phyloP scores from a whole-genome alignment of 169 alveolate genomes.

The Miamiensis avidus region DNA sequence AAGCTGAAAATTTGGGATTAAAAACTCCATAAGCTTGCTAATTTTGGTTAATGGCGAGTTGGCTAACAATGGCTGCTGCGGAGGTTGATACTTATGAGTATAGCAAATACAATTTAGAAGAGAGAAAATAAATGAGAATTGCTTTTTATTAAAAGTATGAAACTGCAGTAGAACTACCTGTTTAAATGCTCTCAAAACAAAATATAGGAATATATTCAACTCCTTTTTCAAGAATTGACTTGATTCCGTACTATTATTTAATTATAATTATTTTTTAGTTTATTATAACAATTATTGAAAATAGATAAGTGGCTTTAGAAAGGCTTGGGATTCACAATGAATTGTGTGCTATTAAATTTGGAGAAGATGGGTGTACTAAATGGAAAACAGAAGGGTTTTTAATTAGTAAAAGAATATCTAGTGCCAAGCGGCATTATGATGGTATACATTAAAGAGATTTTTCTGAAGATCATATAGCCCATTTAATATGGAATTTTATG shows the following conservation, averaged over 20 bases:
- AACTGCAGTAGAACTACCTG: not conserved
- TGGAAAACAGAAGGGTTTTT: not conserved
- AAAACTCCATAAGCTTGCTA: not conserved
- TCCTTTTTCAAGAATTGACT: not conserved
- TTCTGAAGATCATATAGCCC: not conserved
- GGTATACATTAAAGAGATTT: not conserved
- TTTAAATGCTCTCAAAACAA: not conserved
- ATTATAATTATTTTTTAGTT: too few species aligned
- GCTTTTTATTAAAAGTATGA: not conserved
- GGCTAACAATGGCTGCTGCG: not conserved
- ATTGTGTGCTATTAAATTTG: not conserved
- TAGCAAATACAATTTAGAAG: not conserved
- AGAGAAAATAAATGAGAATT: not conserved
- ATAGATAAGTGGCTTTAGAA: not conserved
- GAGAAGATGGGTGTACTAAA: not conserved
- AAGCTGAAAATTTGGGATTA: not conserved
- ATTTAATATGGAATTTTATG: not conserved
- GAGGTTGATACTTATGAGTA: not conserved
- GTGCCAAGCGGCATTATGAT: not conserved
- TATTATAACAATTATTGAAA: too few species aligned
- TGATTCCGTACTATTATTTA: not conserved
- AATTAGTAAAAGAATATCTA: not conserved
- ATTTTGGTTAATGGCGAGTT: not conserved
- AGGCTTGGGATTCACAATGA: not conserved
- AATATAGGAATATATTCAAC: not conserved